Evolutionary conservation across 2,329 filamentous ascomycete species (phyloP).

Genomic region (Xylariomycetidae sp.): DNA sequence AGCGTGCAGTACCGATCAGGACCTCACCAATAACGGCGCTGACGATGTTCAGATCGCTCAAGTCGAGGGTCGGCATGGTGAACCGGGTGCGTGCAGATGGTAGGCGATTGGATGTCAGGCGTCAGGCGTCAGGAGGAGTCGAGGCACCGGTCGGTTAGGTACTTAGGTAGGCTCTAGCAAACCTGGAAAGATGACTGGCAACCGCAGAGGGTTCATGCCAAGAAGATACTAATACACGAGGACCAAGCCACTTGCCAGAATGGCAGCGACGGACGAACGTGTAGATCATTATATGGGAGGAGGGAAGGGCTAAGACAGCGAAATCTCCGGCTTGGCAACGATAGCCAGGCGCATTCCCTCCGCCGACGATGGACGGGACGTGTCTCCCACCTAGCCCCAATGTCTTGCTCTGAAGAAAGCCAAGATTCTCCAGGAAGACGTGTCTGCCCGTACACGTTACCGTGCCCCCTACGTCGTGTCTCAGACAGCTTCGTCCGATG

Average conservation of each 20-base stretch:
- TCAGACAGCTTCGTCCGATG: too few species aligned
- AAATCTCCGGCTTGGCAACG: constrained; percentile 20
- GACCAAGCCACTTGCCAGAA: constrained; percentile 3
- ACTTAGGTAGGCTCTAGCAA: constrained; percentile 1
- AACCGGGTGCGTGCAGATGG: not conserved
- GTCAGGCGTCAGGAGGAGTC: too few species aligned
- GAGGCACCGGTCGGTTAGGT: too few species aligned
- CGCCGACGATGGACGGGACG: too few species aligned
- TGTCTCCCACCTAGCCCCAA: too few species aligned
- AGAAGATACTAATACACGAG: constrained; percentile 13
- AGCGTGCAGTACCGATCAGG: not conserved
- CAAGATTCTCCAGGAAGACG: too few species aligned
- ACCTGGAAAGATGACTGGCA: constrained; percentile 1
- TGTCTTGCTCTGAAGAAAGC: too few species aligned
- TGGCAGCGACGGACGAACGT: constrained; percentile 6
- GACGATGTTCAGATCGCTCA: constrained; percentile 49
- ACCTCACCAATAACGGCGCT: constrained; percentile 36
- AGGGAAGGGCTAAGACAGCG: constrained; percentile 13
- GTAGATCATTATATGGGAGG: constrained; percentile 10
- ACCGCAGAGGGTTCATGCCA: constrained; percentile 8
- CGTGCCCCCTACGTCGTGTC: too few species aligned
- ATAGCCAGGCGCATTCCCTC: too few species aligned
- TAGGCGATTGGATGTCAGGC: not conserved
- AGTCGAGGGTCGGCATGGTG: constrained; percentile 40
- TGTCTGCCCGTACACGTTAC: too few species aligned